Conservation (phyloP, 208 protist species). For the Leishmania amazonensis region DNA sequence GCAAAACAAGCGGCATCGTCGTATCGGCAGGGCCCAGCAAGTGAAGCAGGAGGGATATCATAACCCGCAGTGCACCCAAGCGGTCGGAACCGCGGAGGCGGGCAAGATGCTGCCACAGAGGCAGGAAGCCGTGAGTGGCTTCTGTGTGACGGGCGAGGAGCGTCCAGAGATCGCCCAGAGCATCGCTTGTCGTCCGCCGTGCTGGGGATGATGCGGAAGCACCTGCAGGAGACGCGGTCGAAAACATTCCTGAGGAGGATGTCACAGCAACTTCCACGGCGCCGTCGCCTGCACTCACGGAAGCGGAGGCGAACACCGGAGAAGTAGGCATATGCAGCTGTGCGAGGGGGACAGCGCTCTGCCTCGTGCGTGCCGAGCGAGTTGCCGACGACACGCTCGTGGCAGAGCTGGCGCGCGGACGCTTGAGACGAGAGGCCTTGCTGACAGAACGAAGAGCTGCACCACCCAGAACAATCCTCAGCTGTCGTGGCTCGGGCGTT, state of each 20-base stretch:
- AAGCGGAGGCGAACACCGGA: slow-evolving; percentile 10
- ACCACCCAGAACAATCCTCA: slow-evolving; percentile 22
- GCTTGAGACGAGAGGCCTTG: slow-evolving; percentile 3
- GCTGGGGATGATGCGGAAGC: neutral
- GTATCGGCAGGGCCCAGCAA: slow-evolving; percentile 12
- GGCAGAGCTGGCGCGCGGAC: neutral
- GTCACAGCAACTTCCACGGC: neutral
- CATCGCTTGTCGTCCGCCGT: neutral
- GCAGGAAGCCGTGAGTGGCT: slow-evolving; percentile 16
- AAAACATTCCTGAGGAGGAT: neutral
- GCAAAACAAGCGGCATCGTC: neutral
- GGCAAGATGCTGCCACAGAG: slow-evolving; percentile 30
- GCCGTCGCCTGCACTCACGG: neutral
- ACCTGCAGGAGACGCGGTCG: neutral
- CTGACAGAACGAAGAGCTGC: slow-evolving; percentile 16
- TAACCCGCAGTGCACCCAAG: slow-evolving; percentile 7
- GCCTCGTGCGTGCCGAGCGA: neutral
- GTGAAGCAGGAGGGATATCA: slow-evolving; percentile 22
- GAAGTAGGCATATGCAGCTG: slow-evolving; percentile 19
- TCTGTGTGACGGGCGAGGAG: slow-evolving; percentile 22
- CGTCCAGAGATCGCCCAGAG: slow-evolving; percentile 13
- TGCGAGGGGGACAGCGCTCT: neutral
- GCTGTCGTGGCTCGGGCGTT: slow-evolving; percentile 11
- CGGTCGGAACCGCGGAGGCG: slow-evolving; percentile 14
- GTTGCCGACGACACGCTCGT: neutral